These are phyloP conservation scores for Leishmania martiniquensis DNA, from an alignment of 208 protist species.

Conservation along the genomic window DNA sequence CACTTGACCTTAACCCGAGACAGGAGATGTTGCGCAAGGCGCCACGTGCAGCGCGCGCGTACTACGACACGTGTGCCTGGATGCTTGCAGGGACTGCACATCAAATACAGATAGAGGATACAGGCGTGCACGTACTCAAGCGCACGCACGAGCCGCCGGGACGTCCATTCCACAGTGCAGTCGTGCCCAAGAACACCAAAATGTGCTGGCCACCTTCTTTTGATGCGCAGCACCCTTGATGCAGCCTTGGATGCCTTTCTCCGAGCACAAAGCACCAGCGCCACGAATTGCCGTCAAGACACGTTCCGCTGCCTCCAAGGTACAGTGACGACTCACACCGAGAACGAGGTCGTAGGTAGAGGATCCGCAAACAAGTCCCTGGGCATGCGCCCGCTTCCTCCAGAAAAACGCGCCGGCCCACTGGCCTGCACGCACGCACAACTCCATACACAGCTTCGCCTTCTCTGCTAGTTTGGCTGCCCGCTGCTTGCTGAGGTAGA, in stretches of 20 bases:
- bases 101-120: not conserved
- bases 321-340: constrained; percentile 39
- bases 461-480: constrained; percentile 39
- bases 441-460: constrained; percentile 64
- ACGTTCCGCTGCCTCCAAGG: constrained; percentile 52
- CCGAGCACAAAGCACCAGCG: constrained; percentile 47
- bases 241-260: constrained; percentile 47
- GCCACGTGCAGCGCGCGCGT: no score
- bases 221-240: constrained; percentile 50
- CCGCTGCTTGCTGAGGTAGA: constrained; percentile 70
- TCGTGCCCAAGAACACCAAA: constrained; percentile 41
- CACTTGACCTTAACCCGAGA: not conserved
- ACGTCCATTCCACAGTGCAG: constrained; percentile 54
- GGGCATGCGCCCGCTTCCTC: constrained; percentile 65
- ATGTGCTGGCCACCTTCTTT: constrained; percentile 37
- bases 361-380: constrained; percentile 33
- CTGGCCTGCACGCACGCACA: constrained; percentile 52
- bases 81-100: not conserved
- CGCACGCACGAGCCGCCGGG: constrained; percentile 18
- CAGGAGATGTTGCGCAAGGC: not conserved
- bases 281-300: constrained; percentile 60
- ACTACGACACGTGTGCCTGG: no score
- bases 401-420: constrained; percentile 86
- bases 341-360: constrained; percentile 62
- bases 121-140: not conserved